These are phyloP conservation scores for Lasiodiplodia sp. DNA, from an alignment of 2,329 filamentous ascomycete species.

Conservation along the genomic window DNA sequence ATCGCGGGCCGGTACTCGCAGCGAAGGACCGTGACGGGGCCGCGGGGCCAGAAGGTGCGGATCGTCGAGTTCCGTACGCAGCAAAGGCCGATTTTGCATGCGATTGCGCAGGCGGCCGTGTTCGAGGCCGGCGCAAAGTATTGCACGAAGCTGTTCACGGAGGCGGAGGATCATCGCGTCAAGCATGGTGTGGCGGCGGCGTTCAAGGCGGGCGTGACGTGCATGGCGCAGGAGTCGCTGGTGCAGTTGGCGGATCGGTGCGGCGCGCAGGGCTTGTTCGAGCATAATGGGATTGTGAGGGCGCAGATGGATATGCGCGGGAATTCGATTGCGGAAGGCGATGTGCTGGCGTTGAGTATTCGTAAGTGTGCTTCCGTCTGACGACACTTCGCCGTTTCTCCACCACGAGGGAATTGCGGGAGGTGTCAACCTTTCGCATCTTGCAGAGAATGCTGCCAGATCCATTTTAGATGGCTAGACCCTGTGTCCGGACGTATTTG, in stretches of 20 bases:
- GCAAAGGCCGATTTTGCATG: not conserved
- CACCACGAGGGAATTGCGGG: no score
- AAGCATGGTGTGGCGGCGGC: not conserved
- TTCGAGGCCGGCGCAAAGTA: not conserved
- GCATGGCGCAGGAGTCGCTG: not conserved
- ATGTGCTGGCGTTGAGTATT: not conserved
- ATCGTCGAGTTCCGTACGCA: not conserved
- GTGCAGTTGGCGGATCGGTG: not conserved
- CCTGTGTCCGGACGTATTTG: no score
- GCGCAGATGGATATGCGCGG: not conserved
- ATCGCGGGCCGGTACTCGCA: not conserved
- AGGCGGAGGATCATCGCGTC: not conserved
- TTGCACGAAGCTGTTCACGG: not conserved
- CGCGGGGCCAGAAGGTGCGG: not conserved
- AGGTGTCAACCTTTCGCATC: no score
- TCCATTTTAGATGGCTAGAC: no score
- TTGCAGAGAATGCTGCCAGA: accelerated
- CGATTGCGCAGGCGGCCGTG: not conserved
- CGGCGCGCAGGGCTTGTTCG: not conserved
- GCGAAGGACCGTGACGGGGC: not conserved
- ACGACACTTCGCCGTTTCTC: no score
- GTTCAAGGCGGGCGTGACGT: not conserved
- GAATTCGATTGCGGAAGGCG: not conserved
- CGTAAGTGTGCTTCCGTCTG: not conserved
- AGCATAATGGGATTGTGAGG: not conserved